Percentiles rank a stretch among this genome's conserved stretches.
Evolutionary conservation across 2,329 filamentous ascomycete species (phyloP).

Genomic region (Hypoxylon sp.): DNA sequence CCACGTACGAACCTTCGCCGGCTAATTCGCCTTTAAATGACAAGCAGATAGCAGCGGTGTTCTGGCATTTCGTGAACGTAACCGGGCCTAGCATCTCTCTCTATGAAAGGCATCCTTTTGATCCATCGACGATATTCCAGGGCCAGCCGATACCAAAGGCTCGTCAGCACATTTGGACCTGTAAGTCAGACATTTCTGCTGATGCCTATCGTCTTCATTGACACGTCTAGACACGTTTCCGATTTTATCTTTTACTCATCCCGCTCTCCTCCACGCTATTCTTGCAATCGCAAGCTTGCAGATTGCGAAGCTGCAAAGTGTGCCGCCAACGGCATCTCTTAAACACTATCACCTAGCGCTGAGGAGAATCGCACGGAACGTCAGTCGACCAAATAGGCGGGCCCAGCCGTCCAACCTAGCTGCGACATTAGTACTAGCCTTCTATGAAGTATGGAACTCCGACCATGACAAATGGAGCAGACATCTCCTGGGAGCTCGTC

Average conservation of each 20-base stretch:
- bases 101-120: slow-evolving; percentile 84
- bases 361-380: slow-evolving; percentile 80
- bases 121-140: slow-evolving; percentile 75
- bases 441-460: slow-evolving; percentile 94
- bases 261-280: slow-evolving; percentile 91
- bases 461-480: slow-evolving; percentile 97
- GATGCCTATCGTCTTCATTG: slow-evolving; percentile 32
- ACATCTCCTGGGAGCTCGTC: slow-evolving; percentile 85
- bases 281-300: slow-evolving; percentile 88
- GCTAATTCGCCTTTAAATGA: slow-evolving; percentile 82
- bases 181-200: slow-evolving; percentile 34
- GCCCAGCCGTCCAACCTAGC: slow-evolving; percentile 86
- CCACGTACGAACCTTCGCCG: slow-evolving; percentile 75
- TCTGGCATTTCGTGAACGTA: slow-evolving; percentile 91
- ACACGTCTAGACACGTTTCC: slow-evolving; percentile 78
- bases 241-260: slow-evolving; percentile 83
- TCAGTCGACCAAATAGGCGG: slow-evolving; percentile 76
- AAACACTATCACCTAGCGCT: slow-evolving; percentile 93
- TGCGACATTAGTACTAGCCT: slow-evolving; percentile 85
- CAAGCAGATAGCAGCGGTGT: slow-evolving; percentile 82
- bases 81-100: slow-evolving; percentile 88
- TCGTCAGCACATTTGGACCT: slow-evolving; percentile 74
- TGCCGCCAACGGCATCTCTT: slow-evolving; percentile 81
- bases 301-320: slow-evolving; percentile 83
- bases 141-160: slow-evolving; percentile 71